A percentile compares a stretch with the other conserved stretches of the same genome.
These are phyloP conservation scores for Beauveria varroae DNA, from an alignment of 2,329 filamentous ascomycete genomes.

Conservation along the genomic window DNA sequence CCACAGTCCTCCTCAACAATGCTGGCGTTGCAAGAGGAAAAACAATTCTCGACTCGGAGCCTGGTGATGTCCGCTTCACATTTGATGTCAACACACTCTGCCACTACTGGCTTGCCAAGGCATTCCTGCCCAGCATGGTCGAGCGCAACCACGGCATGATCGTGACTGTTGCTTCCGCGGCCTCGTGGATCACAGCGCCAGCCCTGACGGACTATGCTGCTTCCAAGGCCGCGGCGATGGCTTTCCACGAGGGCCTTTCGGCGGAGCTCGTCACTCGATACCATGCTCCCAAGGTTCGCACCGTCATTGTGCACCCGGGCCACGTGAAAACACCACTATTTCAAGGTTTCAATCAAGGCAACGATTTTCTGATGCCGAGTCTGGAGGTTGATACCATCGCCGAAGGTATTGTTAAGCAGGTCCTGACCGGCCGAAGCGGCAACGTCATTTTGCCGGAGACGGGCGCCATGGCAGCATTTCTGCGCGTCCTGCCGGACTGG, in stretches of 20 bases:
- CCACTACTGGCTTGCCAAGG: constrained; percentile 58
- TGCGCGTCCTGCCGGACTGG: constrained; percentile 55
- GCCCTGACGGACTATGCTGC: constrained; percentile 61
- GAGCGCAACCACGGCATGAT: constrained; percentile 61
- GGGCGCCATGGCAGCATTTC: constrained; percentile 30
- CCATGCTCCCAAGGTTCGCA: constrained; percentile 55
- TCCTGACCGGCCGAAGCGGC: constrained; percentile 40
- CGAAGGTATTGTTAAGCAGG: constrained; percentile 39
- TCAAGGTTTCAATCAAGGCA: constrained; percentile 48
- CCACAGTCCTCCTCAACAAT: constrained; percentile 67
- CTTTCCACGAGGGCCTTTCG: constrained; percentile 60
- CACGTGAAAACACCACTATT: constrained; percentile 30
- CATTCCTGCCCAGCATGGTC: constrained; percentile 62
- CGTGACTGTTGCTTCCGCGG: constrained; percentile 60
- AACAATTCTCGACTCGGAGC: constrained; percentile 50
- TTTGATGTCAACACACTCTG: constrained; percentile 65
- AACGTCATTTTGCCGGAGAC: constrained; percentile 39
- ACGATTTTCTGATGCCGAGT: constrained; percentile 25
- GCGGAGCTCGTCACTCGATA: constrained; percentile 53
- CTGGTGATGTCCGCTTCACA: constrained; percentile 54
- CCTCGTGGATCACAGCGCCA: constrained; percentile 52
- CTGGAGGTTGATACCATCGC: constrained; percentile 35
- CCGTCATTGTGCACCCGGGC: constrained; percentile 55
- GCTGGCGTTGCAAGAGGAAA: constrained; percentile 57
- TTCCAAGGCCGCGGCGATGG: constrained; percentile 57